Base-by-base conservation (phyloP, 2,329 filamentous ascomycete genomes). In the Alternaria viburni region DNA sequence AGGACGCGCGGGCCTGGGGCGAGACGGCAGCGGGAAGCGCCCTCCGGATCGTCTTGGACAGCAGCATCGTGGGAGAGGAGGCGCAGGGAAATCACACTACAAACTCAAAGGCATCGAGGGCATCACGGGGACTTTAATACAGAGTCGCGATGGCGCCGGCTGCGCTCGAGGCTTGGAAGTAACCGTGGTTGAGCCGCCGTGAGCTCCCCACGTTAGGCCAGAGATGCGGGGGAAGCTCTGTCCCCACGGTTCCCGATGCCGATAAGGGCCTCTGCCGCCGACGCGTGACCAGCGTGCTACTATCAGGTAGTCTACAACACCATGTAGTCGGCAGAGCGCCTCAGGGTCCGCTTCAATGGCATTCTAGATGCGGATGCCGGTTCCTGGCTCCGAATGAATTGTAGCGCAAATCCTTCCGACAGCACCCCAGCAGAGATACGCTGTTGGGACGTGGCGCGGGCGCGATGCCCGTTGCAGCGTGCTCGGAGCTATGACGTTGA, bases 1-100 rank as follows among this genome's bases (percentile, higher is more conserved):
- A 84, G 19, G 81, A 82, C 21, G 76, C 72, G 28, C 79, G 78
- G 46, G 80, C 82, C 61, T 79, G 82, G 30, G 77, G 78, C 30
- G 75, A 79, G 61, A 80, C 68, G 66, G 68, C 70, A 58, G 78
- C 65, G 61, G 70, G 57, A 58, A 77, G 61, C 23, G 72, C 67
- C 28, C 67, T 41, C 10, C 28, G 72, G 19, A 69, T 21, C 45
- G 69, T 60, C 71, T 76, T 73, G 61, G 56, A 70, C 17, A 70
- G 36, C 50, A 71, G 63, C 73, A 77, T 76, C 61, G 56, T 68
- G 64, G 57, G 54, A 17, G 47, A 28, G 49, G 19, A 28, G 13
- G 36, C 11, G 26, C 19, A 28, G 30, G 61, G 25, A 9, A 12
- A 26, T 54, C 50, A 63, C 59, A 61, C 57, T 43, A 45, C 47